These are phyloP conservation scores for Rhodomyrtus psidioides DNA, from an alignment of 441 rosid species.

Conservation along the genomic window DNA sequence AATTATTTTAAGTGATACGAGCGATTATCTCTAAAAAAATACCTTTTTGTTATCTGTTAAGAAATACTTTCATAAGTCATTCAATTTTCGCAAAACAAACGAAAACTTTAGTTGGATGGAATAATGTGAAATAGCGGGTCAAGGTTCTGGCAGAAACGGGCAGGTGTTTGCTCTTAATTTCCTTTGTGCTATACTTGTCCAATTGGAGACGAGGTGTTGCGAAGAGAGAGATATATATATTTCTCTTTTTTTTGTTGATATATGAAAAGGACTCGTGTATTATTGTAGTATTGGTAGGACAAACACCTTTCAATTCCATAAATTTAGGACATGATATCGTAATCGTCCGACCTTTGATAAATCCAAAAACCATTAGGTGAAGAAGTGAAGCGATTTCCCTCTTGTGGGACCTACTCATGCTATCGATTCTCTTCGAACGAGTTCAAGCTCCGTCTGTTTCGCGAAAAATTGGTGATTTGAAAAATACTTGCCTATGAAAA, in stretches of 20 bases:
- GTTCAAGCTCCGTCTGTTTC: no score
- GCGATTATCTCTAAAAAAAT: no score
- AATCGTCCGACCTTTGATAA: not conserved
- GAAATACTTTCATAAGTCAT: no score
- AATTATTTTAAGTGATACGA: no score
- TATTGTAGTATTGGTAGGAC: not conserved
- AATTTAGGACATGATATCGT: not conserved
- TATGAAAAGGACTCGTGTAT: not conserved
- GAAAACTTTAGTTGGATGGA: not conserved
- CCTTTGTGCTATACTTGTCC: not conserved
- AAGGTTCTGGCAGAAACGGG: not conserved
- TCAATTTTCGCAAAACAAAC: no score
- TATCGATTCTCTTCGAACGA: no score
- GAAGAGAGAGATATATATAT: not conserved
- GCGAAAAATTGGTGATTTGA: no score
- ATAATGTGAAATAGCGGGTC: not conserved
- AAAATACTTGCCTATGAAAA: no score
- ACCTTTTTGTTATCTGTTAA: no score
- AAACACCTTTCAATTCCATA: not conserved
- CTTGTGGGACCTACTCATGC: not conserved
- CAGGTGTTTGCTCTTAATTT: not conserved
- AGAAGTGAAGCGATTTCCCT: not conserved
- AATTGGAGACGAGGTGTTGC: not conserved
- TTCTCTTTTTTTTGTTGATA: not conserved
- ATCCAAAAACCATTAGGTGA: not conserved